Evolutionary conservation across 2,329 filamentous ascomycete species (phyloP), one percentile per base, ranked within the genome.

Genomic region (Neonectria magnoliae): DNA sequence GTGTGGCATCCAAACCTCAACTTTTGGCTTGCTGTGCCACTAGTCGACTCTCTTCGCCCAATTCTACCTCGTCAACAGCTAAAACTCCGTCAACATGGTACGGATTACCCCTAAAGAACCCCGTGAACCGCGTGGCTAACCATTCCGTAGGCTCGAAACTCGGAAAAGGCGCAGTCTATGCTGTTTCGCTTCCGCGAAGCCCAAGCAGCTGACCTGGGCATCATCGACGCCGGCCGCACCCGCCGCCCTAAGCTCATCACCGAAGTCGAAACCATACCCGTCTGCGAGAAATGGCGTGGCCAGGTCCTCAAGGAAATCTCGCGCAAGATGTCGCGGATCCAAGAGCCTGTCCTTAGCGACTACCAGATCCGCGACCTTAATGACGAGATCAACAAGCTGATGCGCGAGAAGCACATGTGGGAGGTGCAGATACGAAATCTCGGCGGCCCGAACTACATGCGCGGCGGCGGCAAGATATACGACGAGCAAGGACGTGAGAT

Each of bases 341-440:
- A 99, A 79, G 96, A 99, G 74, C 84, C 88, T 9, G 90, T 91
- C 51, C 86, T 99, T n/a, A 93, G 90, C 81, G 96, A 99, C 85
- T 98, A 92, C 83, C 96, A 98, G 84, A 93, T 99, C 79, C 91
- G 96, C 76, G 96, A 99, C 81, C 85, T 99, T 77, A 99, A 99
- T 83, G 96, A 99, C 80, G 96, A 99, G 81, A 97, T 99, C 85
- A 99, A 99, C 85, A 97, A 97, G 82, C 87, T 97, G 67, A 98
- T 99, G 93, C 90, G 94, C 69, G 96, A 99, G 84, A 99, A 99
- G 81, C 94, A 97, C 86, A 94, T 97, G 87, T 99, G 96, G 96
- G 96, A 99, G 84, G 89, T 96, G 73, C 94, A 98, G 81, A 98
- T 99, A 72, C 88, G 94, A 63, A 97, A 97, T 75, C 79, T 98